Evolutionary conservation across 768 basidiomycete genomes (phyloP), one percentile per base, ranked within the genome.

Genomic region (Leccinum obscurum): DNA sequence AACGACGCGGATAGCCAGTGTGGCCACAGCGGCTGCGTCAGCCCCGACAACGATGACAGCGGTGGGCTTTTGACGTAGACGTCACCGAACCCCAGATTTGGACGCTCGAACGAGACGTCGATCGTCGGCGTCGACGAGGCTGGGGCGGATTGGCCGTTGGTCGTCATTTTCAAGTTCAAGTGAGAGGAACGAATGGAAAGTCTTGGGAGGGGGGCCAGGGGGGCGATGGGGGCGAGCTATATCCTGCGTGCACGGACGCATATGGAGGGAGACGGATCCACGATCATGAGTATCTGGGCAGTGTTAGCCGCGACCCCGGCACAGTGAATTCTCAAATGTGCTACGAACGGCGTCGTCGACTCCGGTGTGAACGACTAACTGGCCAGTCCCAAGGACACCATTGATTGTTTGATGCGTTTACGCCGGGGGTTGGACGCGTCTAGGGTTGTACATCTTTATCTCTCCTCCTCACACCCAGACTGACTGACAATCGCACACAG

Each of bases 121-220:
- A 69, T 34, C 37, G 69, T 69, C 6, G 64, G 60, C 4, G 68
- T 62, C 13, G 62, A 60, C n/a, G 69, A 70, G 2, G 51, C 41
- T 3, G 66, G 55, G 6, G 32, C 17, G 15, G 57, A 58, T 10
- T 10, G 48, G 1, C 52, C 52, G 52, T 55, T 55, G 14, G 24
- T 51, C 49, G 24, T 24, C 49, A 51, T 51, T 9, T 24, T 5
- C 22, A 13, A 11, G n/a, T 32, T 35, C 34, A 15, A 10, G 41
- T 44, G 17, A n/a, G 41, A n/a, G 41, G 17, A 17, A 39, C 17
- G 34, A 35, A 35, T 9, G 30, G 9, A 20, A 7, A 3, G 17
- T 20, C 11, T 13, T 13, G 48, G 11, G 28, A 30, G 11, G 51
- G 28, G 30, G 6, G 4, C 15, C 26, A 26, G 26, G 26, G 26